Evolutionary conservation across 192 early-diverging fungal species (phyloP).

Genomic region (Mortierella hygrophila): DNA sequence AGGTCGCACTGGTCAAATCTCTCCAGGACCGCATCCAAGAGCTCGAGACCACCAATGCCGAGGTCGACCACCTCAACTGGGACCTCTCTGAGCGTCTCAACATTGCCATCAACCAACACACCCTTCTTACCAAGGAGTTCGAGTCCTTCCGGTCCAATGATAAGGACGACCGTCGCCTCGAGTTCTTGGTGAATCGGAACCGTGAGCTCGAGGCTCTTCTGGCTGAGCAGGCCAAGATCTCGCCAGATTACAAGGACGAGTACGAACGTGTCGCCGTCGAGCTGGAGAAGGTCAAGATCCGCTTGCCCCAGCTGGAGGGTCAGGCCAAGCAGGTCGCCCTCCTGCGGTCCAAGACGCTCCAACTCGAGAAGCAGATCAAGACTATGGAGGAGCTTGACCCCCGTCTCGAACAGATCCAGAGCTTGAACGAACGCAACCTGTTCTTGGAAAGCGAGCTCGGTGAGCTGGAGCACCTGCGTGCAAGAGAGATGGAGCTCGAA

Average conservation of each 20-base stretch:
- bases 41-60: slow-evolving; percentile 52
- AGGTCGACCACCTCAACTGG: slow-evolving; percentile 52
- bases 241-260: slow-evolving; percentile 48
- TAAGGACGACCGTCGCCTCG: slow-evolving; percentile 46
- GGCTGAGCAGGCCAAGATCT: slow-evolving; percentile 36
- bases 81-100: slow-evolving; percentile 50
- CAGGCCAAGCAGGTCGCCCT: slow-evolving; percentile 49
- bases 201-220: slow-evolving; percentile 40
- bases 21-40: slow-evolving; percentile 50
- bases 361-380: slow-evolving; percentile 54
- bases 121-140: slow-evolving; percentile 43
- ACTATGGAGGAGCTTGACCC: slow-evolving; percentile 52
- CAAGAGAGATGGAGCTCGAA: slow-evolving; percentile 49
- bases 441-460: slow-evolving; percentile 47
- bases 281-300: slow-evolving; percentile 47
- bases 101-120: slow-evolving; percentile 54
- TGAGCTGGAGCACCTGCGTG: slow-evolving; percentile 46
- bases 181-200: slow-evolving; percentile 33
- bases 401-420: slow-evolving; percentile 40
- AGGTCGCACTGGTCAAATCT: slow-evolving; percentile 37
- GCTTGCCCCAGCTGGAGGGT: slow-evolving; percentile 44
- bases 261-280: slow-evolving; percentile 32
- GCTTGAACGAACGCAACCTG: slow-evolving; percentile 43
- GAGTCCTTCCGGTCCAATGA: slow-evolving; percentile 50
- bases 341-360: slow-evolving; percentile 31